phyloP scores from a whole-genome alignment of 371 early-diverging fungal genomes.

The Apophysomyces ossiformis region DNA sequence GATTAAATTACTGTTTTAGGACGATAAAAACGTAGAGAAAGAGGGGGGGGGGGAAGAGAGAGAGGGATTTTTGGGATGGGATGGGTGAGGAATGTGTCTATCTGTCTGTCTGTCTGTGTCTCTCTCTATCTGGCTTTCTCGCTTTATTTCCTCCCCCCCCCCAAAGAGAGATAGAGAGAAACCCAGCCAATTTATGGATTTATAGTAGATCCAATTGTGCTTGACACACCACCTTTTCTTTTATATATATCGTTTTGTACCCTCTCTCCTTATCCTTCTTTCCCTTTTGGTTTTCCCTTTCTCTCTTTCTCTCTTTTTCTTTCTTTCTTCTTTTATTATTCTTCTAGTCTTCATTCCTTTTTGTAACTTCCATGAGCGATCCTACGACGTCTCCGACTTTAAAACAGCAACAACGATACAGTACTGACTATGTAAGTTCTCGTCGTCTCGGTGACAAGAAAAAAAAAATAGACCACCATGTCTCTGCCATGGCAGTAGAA shows the following conservation, averaged over 20 bases:
- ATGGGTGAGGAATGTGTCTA: not conserved
- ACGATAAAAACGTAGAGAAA: conserved; percentile 5
- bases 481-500: conserved; percentile 11
- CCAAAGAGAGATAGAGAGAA: not conserved
- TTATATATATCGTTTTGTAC: conserved; percentile 7
- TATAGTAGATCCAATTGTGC: not conserved
- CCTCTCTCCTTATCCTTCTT: conserved; percentile 3
- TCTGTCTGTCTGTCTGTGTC: no score
- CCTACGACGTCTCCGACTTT: conserved; percentile 5
- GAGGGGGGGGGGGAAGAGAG: no score
- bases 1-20: conserved; percentile 1
- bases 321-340: conserved; percentile 5
- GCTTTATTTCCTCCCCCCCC: no score
- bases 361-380: conserved; percentile 8
- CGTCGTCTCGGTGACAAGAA: conserved; percentile 2
- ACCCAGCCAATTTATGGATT: conserved; percentile 2
- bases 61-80: no score
- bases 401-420: not conserved
- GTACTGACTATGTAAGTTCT: not conserved
- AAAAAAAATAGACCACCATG: not conserved
- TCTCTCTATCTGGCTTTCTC: no score
- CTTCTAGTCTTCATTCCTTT: conserved; percentile 9
- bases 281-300: conserved; percentile 2
- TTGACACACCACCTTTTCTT: not conserved
- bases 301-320: conserved; percentile 10